These are phyloP conservation scores for Macrophomina phaseolina DNA, from an alignment of 2,329 filamentous ascomycete species.

Conservation along the genomic window DNA sequence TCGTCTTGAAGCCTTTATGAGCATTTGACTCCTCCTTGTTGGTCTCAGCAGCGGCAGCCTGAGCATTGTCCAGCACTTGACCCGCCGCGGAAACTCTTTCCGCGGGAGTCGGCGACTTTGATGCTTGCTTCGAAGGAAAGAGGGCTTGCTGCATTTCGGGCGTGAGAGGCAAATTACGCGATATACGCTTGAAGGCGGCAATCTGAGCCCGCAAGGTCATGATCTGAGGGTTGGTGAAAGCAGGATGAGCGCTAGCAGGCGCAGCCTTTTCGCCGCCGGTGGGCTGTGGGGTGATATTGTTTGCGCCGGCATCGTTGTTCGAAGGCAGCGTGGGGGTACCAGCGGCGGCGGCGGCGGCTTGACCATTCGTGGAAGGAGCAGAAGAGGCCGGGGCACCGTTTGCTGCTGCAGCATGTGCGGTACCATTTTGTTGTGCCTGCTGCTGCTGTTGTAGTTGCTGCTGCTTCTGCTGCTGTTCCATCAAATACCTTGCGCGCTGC, in stretches of 20 bases:
- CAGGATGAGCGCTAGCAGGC: slow-evolving; percentile 32
- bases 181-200: slow-evolving; percentile 85
- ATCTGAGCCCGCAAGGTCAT: slow-evolving; percentile 83
- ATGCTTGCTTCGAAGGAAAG: slow-evolving; percentile 71
- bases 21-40: slow-evolving; percentile 38
- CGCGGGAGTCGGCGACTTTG: slow-evolving; percentile 51
- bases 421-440: slow-evolving; percentile 54
- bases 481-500: slow-evolving; percentile 40
- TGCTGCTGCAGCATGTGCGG: slow-evolving; percentile 35
- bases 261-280: slow-evolving; percentile 48
- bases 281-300: slow-evolving; percentile 35
- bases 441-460: slow-evolving; percentile 53
- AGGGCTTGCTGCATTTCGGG: slow-evolving; percentile 80
- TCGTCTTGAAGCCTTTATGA: slow-evolving; percentile 66
- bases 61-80: slow-evolving; percentile 60
- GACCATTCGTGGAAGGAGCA: slow-evolving; percentile 34
- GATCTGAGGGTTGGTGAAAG: slow-evolving; percentile 79
- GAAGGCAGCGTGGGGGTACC: slow-evolving; percentile 33
- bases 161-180: slow-evolving; percentile 85
- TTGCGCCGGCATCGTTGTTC: slow-evolving; percentile 36
- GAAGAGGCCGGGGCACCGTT: slow-evolving; percentile 54
- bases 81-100: slow-evolving; percentile 50
- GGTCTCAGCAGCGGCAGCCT: slow-evolving; percentile 47
- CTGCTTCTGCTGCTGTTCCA: slow-evolving; percentile 60
- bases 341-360: slow-evolving; percentile 32